phyloP scores from a whole-genome alignment of 768 basidiomycete genomes.

The Mycena belliarum region DNA sequence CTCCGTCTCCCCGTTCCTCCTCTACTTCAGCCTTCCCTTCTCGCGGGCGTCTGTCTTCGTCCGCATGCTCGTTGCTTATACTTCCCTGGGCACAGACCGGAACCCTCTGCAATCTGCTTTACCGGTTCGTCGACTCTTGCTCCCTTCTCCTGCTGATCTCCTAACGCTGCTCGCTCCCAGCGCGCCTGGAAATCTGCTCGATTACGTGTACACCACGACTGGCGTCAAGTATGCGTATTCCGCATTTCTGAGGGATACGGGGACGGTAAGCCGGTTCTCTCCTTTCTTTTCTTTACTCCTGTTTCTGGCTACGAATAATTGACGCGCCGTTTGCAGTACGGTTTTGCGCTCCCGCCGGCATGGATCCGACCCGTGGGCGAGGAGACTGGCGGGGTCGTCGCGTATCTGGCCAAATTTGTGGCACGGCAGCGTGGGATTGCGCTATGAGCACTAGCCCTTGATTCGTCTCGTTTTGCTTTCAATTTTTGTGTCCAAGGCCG shows the following conservation, averaged over 20 bases:
- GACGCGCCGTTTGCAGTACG: slow-evolving; percentile 50
- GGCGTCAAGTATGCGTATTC: slow-evolving; percentile 66
- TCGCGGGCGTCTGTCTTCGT: too few species aligned
- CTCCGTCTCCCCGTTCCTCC: neutral
- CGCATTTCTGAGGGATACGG: slow-evolving; percentile 67
- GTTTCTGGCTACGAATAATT: neutral
- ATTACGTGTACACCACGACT: slow-evolving; percentile 60
- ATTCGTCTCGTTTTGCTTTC: too few species aligned
- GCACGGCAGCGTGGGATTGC: slow-evolving; percentile 31
- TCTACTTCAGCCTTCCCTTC: neutral
- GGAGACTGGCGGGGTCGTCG: slow-evolving; percentile 67
- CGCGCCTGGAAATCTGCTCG: slow-evolving; percentile 66
- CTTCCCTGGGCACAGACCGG: slow-evolving; percentile 36
- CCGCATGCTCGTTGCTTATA: too few species aligned
- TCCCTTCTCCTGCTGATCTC: neutral
- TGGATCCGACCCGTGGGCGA: slow-evolving; percentile 81
- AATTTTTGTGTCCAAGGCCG: too few species aligned
- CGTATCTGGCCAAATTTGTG: slow-evolving; percentile 71
- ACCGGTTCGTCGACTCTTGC: slow-evolving; percentile 40
- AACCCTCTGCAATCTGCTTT: slow-evolving; percentile 45
- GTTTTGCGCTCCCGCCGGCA: slow-evolving; percentile 69
- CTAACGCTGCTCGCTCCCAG: slow-evolving; percentile 20
- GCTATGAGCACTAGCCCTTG: too few species aligned
- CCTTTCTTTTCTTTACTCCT: neutral
- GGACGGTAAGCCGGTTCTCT: slow-evolving; percentile 48